Evolutionary conservation across 1,284 basidiomycete species (phyloP), one percentile per base, ranked within the genome.

Genomic region (Cryptococcus neoformans): DNA sequence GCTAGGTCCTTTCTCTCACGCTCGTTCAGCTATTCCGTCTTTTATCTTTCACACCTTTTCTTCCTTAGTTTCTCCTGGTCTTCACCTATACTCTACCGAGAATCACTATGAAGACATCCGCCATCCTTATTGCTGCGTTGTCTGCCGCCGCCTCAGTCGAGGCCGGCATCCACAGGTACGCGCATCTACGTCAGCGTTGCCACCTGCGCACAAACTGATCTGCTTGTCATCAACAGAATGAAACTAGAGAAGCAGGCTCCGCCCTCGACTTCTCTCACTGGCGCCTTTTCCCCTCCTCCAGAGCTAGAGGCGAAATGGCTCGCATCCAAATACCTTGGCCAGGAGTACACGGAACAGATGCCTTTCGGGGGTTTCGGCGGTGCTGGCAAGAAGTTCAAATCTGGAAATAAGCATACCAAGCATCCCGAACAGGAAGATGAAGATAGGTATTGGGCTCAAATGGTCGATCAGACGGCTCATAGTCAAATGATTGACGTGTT

Each of bases 171-270:
- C 73, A 76, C 66, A 69, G 62, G 74, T 76, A 56, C 68, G 73
- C 70, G n/a, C 35, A 35, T 41, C 40, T 47, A 35, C 69, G 67
- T 62, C 58, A 67, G 61, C 69, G 66, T 68, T 64, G 65, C 68
- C 64, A 67, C 66, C 65, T 40, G 37, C 47, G 47, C 44, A 28
- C 41, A 42, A 51, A 45, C 48, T 37, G 21, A 28, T 42, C 6
- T 12, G 28, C 40, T 51, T 39, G 44, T 37, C 16, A 1, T 49
- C 12, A n/a, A 9, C 45, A 91, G 84, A 75, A 84, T 93, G 76
- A 92, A 90, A 77, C 85, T 95, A 50, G 84, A 90, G 78, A 95
- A 94, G 80, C 76, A 92, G 8, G 81, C 87, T 36, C 28, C 28
- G 28, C 4, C 28, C 28, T 28, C 28, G 28, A 28, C 28, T 28